These are phyloP conservation scores for Daphne laureola DNA, from an alignment of 441 rosid genomes.

Conservation along the genomic window DNA sequence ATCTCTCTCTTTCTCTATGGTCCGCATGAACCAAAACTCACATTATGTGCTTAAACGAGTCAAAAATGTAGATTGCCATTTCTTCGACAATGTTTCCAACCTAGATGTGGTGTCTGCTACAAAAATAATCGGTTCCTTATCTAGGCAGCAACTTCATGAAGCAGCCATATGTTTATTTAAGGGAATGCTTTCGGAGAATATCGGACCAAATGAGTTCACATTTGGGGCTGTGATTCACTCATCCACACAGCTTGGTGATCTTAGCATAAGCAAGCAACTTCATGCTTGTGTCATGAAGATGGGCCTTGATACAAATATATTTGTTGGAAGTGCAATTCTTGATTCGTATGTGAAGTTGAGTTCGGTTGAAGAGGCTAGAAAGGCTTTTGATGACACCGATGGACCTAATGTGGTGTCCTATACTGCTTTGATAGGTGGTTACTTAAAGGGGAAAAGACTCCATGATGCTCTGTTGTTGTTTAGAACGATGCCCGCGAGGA, in stretches of 20 bases:
- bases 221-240: slow-evolving; percentile 55
- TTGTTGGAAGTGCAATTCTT: slow-evolving; percentile 59
- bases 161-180: slow-evolving; percentile 48
- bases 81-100: slow-evolving; percentile 48
- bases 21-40: background rate
- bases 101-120: slow-evolving; percentile 44
- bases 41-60: too few species aligned
- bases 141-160: slow-evolving; percentile 29
- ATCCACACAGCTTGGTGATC: slow-evolving; percentile 31
- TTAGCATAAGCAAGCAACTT: slow-evolving; percentile 44
- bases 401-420: slow-evolving; percentile 63
- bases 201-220: slow-evolving; percentile 63
- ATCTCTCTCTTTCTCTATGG: background rate
- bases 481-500: slow-evolving; percentile 49
- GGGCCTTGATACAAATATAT: slow-evolving; percentile 59
- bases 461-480: slow-evolving; percentile 42
- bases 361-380: slow-evolving; percentile 39
- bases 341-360: slow-evolving; percentile 56
- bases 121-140: slow-evolving; percentile 36
- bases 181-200: slow-evolving; percentile 32
- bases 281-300: slow-evolving; percentile 52
- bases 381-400: slow-evolving; percentile 46
- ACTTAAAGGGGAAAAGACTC: slow-evolving; percentile 36
- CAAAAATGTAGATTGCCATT: slow-evolving; percentile 5
- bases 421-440: slow-evolving; percentile 56